phyloP scores from a whole-genome alignment of 345 rosid genomes.

The Lenwebbia sp. region DNA sequence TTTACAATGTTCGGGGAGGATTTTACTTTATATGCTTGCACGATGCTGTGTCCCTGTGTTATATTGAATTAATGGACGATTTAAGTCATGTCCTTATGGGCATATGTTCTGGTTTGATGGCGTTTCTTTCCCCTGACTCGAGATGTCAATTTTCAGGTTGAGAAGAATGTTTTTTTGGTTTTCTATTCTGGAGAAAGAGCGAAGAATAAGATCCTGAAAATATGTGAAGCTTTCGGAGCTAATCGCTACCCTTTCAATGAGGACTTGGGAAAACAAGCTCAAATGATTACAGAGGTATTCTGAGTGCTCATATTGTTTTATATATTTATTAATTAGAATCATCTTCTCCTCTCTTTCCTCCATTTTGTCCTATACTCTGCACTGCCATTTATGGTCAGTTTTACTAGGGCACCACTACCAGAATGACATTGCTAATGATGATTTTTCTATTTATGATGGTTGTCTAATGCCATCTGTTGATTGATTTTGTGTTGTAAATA shows the following conservation, averaged over 20 bases:
- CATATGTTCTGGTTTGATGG: not conserved
- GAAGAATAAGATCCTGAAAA: slow-evolving; percentile 78
- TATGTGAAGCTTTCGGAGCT: slow-evolving; percentile 97
- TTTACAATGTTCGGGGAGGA: not conserved
- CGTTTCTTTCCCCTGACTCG: slow-evolving; percentile 2
- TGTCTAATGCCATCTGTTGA: not conserved
- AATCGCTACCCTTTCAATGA: slow-evolving; percentile 87
- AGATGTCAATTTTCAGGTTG: slow-evolving; percentile 40
- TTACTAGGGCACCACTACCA: not conserved
- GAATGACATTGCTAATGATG: not conserved
- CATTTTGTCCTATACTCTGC: not conserved
- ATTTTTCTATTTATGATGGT: not conserved
- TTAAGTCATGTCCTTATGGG: not conserved
- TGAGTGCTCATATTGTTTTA: not conserved
- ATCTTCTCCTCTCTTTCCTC: not conserved
- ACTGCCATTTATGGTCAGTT: not conserved
- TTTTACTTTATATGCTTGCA: not conserved
- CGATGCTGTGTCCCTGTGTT: not conserved
- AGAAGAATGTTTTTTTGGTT: slow-evolving; percentile 82
- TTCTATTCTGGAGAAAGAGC: slow-evolving; percentile 94
- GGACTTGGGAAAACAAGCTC: slow-evolving; percentile 62
- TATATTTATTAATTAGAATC: not conserved
- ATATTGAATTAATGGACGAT: not conserved
- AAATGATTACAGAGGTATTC: slow-evolving; percentile 55
- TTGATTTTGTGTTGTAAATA: not conserved